These are phyloP conservation scores for Kurtzmaniella cleridarum DNA, from an alignment of 805 yeast species.

Conservation along the genomic window DNA sequence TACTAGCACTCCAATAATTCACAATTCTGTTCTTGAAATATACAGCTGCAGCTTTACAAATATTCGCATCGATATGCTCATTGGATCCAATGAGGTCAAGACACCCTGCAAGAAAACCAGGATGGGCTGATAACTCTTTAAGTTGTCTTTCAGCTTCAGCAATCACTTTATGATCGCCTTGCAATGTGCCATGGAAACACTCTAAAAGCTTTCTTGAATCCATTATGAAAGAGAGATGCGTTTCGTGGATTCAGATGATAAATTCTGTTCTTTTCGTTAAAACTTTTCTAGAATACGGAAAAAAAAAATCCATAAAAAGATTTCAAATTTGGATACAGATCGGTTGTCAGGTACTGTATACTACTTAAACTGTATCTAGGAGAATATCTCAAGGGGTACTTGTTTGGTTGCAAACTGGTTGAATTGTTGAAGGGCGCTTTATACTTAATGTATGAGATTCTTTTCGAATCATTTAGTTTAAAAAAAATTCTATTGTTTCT, in stretches of 20 bases:
- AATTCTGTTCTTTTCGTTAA: background rate
- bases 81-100: conserved; percentile 63
- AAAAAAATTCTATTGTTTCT: no score
- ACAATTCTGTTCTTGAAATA: conserved; percentile 73
- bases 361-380: no score
- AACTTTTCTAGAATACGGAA: background rate
- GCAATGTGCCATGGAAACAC: conserved; percentile 76
- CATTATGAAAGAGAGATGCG: conserved; percentile 35
- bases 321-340: background rate
- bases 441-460: no score
- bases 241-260: background rate
- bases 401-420: no score
- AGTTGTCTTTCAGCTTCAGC: conserved; percentile 67
- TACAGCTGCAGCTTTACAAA: conserved; percentile 72
- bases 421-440: no score
- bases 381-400: no score
- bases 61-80: conserved; percentile 25
- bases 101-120: conserved; percentile 81
- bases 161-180: conserved; percentile 56
- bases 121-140: conserved; percentile 46
- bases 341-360: no score
- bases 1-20: conserved; percentile 50
- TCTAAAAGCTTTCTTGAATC: conserved; percentile 62
- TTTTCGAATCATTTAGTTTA: no score
- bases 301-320: background rate